A percentile compares a stretch with the other conserved stretches of the same genome.
Conservation (phyloP, 2,329 filamentous ascomycete genomes). For the Beauveria scarabaeidicola region DNA sequence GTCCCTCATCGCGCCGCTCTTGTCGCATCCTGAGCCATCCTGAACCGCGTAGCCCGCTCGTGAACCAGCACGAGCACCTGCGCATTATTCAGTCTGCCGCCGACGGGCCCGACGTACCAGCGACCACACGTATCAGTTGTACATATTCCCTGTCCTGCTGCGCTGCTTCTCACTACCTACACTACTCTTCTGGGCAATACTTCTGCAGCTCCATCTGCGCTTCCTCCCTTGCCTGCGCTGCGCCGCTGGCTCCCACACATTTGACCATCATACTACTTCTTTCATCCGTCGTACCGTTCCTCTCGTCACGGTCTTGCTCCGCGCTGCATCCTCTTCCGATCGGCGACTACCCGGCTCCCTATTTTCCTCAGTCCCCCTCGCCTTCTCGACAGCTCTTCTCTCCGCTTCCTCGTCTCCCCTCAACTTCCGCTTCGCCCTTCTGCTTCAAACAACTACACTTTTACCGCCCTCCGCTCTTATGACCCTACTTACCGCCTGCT, state of each 20-base stretch:
- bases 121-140: background rate
- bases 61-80: background rate
- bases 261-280: background rate
- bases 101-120: background rate
- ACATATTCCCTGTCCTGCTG: slow-evolving; percentile 1
- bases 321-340: slow-evolving; percentile 1
- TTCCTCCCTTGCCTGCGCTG: background rate
- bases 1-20: background rate
- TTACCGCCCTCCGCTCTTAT: background rate
- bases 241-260: background rate
- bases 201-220: background rate
- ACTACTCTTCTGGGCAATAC: background rate
- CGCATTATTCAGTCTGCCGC: background rate
- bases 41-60: background rate
- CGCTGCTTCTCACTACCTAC: background rate
- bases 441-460: background rate
- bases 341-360: background rate
- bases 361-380: background rate
- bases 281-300: background rate
- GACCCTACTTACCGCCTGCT: background rate
- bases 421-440: background rate
- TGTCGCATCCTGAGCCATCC: background rate
- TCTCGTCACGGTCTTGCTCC: slow-evolving; percentile 4
- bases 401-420: background rate
- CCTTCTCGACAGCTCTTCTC: background rate